phyloP scores from a whole-genome alignment of 768 basidiomycete species.

The Mycena albidolilacea region DNA sequence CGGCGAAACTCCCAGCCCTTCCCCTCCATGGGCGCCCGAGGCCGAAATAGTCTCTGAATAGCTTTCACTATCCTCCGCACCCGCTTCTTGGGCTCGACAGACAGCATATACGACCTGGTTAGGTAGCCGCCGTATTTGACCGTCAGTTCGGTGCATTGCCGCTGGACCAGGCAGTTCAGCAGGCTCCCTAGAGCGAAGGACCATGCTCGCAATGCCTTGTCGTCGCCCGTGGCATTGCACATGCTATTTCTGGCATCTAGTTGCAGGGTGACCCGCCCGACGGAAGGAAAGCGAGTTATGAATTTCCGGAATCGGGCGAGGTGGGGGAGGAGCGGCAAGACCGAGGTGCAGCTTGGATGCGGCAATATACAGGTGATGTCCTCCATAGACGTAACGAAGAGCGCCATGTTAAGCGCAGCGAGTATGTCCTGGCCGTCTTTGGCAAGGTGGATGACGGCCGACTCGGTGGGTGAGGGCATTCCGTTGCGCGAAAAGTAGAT shows the following conservation, averaged over 20 bases:
- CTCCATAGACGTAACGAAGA: constrained; percentile 32
- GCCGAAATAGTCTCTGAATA: constrained; percentile 9
- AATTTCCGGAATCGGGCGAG: constrained; percentile 31
- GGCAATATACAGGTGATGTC: constrained; percentile 31
- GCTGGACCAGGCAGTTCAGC: constrained; percentile 29
- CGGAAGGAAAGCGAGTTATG: constrained; percentile 30
- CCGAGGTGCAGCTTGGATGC: constrained; percentile 34
- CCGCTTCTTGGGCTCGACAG: constrained; percentile 1
- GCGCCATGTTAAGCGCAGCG: constrained; percentile 36
- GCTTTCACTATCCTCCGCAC: constrained; percentile 16
- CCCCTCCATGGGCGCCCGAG: constrained; percentile 3
- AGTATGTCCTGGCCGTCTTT: constrained; percentile 35
- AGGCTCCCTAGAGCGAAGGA: constrained; percentile 23
- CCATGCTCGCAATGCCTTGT: constrained; percentile 36
- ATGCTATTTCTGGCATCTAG: constrained; percentile 34
- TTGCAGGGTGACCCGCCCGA: constrained; percentile 30
- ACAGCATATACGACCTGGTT: constrained; percentile 28
- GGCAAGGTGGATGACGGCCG: constrained; percentile 19
- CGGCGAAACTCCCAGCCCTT: constrained; percentile 33
- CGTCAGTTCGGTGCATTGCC: constrained; percentile 33
- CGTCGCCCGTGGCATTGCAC: constrained; percentile 36
- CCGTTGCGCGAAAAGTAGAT: constrained; percentile 37
- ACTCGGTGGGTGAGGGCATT: constrained; percentile 34
- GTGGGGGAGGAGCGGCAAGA: constrained; percentile 35
- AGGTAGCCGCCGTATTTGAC: constrained; percentile 37